Percentiles rank a stretch among this genome's conserved stretches.
These are phyloP conservation scores for Fragaria vesca DNA, from an alignment of 306 rosid species.

Conservation along the genomic window DNA sequence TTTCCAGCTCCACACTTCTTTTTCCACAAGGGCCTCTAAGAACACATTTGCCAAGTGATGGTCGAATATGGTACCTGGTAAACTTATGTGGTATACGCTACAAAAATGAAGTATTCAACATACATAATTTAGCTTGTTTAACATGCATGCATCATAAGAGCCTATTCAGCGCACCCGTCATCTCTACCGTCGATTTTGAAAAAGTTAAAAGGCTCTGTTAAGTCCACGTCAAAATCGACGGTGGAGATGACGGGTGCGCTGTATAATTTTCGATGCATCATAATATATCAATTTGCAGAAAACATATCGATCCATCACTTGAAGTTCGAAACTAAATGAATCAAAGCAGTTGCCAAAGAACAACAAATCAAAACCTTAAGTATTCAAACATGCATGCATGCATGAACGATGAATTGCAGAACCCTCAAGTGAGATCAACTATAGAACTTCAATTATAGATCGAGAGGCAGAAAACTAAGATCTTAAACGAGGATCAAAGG, in stretches of 20 bases:
- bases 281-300: background rate
- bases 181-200: too few species aligned
- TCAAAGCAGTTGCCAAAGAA: background rate
- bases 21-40: constrained; percentile 78
- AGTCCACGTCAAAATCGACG: too few species aligned
- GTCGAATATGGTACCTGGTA: background rate
- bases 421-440: background rate
- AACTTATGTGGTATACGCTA: constrained; percentile 16
- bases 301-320: background rate
- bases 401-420: background rate
- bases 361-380: background rate
- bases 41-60: constrained; percentile 17
- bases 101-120: background rate
- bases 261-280: background rate
- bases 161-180: too few species aligned
- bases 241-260: too few species aligned
- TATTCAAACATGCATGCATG: background rate
- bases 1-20: constrained; percentile 56
- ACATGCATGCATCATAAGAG: background rate
- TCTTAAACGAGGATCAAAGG: background rate
- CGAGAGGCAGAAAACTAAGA: background rate
- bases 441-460: background rate
- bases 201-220: too few species aligned
- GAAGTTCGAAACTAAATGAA: background rate
- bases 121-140: background rate